Evolutionary conservation across 2,329 filamentous ascomycete species (phyloP), one percentile per base, ranked within the genome.

Genomic region (Ustilaginoidea virens): DNA sequence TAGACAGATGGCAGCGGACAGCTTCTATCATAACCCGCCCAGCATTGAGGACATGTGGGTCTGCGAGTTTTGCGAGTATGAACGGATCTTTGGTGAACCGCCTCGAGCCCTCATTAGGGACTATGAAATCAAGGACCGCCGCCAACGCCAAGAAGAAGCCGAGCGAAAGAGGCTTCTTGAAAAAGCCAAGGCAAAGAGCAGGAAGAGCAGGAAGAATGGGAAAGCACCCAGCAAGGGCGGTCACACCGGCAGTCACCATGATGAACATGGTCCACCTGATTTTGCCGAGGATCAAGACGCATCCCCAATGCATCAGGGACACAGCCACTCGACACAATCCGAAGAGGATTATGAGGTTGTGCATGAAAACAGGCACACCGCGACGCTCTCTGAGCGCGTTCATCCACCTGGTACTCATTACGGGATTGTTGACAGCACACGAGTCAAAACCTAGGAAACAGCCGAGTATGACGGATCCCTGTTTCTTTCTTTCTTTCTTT

Each of bases 1-100:
- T 5, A 77, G 78, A 34, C 69, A 80, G 26, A 68, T 81, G 44
- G 80, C 90, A 35, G 70, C 80, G 42, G 77, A 80, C 38, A 67
- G 71, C 32, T 92, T 90, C 49, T 72, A 71, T 36, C 74, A 80
- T 42, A 75, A 80, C 43, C 78, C 80, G 2, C 79, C 80, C 2
- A 56, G 58, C 18, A 41, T 42, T 2, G 78, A 82, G 39, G 81
- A 93, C 36, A 69, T 85, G 28, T 96, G 86, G 81, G 85, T 96
- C 26, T 98, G 90, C 55, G 82, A 94, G 46, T 96, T 96, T 49
- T 98, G 90, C 60, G 90, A 98, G 52, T 98, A 94, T 48, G 87
- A 96, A 54, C 73, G 74, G 29, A 94, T 98, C 28, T 96, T 93
- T 49, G 87, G 87, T n/a, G 67, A 67, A 29, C 80, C 80, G 3